Conservation (phyloP, 768 basidiomycete species). For the Russula emetica region DNA sequence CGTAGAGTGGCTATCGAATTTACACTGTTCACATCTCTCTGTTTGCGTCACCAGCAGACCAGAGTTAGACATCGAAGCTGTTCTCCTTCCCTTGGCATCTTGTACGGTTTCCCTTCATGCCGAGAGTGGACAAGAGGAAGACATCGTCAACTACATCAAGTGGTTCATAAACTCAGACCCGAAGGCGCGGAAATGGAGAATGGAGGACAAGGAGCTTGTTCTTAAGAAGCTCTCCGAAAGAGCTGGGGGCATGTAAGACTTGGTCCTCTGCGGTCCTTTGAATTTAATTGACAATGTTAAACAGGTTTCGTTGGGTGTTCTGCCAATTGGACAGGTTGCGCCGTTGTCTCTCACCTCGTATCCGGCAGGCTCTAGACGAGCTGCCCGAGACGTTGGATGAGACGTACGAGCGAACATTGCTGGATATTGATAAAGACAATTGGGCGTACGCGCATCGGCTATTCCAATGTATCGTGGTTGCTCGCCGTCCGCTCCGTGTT, state of each 20-base stretch:
- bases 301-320: constrained; percentile 1
- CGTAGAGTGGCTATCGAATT: neutral
- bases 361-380: neutral
- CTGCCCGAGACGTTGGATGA: neutral
- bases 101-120: neutral
- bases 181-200: neutral
- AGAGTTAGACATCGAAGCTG: neutral
- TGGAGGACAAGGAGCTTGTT: neutral
- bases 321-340: neutral
- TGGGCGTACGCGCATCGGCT: neutral
- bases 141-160: neutral
- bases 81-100: neutral
- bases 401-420: neutral
- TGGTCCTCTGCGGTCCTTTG: too few relatives aligned
- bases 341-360: neutral
- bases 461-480: neutral
- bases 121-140: neutral
- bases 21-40: neutral
- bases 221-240: neutral
- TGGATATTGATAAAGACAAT: neutral
- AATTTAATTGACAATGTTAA: neutral
- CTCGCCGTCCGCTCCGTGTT: neutral
- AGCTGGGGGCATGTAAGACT: neutral
- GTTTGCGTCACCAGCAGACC: neutral
- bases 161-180: neutral